phyloP scores from a whole-genome alignment of 345 rosid species.

The Citrus medica region DNA sequence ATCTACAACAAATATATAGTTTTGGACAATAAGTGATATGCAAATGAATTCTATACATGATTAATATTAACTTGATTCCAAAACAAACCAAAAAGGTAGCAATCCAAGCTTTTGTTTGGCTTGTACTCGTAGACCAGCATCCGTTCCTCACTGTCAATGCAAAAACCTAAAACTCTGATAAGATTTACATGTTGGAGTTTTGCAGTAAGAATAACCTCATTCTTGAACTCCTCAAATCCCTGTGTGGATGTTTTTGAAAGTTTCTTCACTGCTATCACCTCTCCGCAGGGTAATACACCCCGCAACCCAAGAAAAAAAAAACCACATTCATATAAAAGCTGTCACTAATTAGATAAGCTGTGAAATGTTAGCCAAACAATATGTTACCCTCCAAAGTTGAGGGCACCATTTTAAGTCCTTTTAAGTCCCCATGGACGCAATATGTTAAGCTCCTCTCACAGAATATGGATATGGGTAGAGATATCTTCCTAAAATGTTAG shows the following conservation, averaged over 20 bases:
- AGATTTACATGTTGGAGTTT: slow-evolving; percentile 16
- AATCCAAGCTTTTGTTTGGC: slow-evolving; percentile 23
- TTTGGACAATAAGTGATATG: neutral
- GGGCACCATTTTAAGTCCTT: too few relatives aligned
- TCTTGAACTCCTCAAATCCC: slow-evolving; percentile 23
- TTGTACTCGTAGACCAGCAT: slow-evolving; percentile 11
- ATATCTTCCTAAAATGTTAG: too few relatives aligned
- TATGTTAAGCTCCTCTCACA: too few relatives aligned
- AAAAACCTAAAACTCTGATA: slow-evolving; percentile 7
- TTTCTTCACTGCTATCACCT: slow-evolving; percentile 20
- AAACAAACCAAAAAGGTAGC: slow-evolving; percentile 23
- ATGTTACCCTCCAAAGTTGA: neutral
- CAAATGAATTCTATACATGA: too few relatives aligned
- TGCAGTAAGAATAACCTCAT: slow-evolving; percentile 23
- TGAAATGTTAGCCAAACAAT: too few relatives aligned
- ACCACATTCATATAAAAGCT: too few relatives aligned
- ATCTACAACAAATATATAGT: slow-evolving; percentile 18
- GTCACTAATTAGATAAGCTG: too few relatives aligned
- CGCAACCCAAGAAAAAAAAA: neutral
- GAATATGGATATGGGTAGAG: slow-evolving; percentile 17
- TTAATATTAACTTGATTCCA: too few relatives aligned
- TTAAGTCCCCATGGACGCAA: neutral
- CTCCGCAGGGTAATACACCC: slow-evolving; percentile 7
- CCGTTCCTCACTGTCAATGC: slow-evolving; percentile 11
- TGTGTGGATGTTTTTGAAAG: slow-evolving; percentile 14